Evolutionary conservation across 2,329 filamentous ascomycete genomes (phyloP), one percentile per base, ranked within the genome.

Genomic region (Cladophialophora chaetospira): DNA sequence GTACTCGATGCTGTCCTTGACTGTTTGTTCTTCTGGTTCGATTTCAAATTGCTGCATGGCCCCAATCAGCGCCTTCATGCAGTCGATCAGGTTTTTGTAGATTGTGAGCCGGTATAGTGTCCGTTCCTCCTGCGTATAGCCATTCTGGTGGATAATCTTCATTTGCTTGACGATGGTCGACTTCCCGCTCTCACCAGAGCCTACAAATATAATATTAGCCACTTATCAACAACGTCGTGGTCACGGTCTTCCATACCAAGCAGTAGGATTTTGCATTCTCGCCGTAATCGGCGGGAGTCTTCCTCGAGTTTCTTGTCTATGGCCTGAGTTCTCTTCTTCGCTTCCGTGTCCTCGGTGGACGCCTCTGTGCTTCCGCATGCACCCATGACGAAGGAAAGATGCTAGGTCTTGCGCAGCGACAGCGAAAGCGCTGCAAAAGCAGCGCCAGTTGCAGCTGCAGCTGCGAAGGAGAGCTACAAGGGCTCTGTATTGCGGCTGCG

Each of bases 121-220:
- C 47, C 97, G 82, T 75, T 99, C 94, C 68, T 97, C 93, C 65
- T 91, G 86, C 9, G 90, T 92, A 75, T 99, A 99, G 60, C 94
- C 94, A 76, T 97, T 96, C 69, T 97, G 88, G 71, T 99, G 94
- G 70, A 99, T 97, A 68, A 99, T 99, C 77, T 97, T 99, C 94
- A 99, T 99, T 81, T 99, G 94, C 76, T 99, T 99, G 66, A 99
- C 94, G 68, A 99, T 97, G 8, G 94, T 99, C 57, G 94, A 97
- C 77, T 99, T 99, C 66, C 94, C 94, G 75, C 93, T 97, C 79
- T 99, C 94, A 65, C 94, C 94, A 64, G 94, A 97, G 65, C 94
- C 94, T 97, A 72, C 46, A 59, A 48, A 28, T 49, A 56, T 26
- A 38, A 35, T 51, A 47, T 62, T 53, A 62, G 56, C 60, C 26